Conservation (phyloP, 2,329 filamentous ascomycete genomes). For the Scytalidium lignicola region DNA sequence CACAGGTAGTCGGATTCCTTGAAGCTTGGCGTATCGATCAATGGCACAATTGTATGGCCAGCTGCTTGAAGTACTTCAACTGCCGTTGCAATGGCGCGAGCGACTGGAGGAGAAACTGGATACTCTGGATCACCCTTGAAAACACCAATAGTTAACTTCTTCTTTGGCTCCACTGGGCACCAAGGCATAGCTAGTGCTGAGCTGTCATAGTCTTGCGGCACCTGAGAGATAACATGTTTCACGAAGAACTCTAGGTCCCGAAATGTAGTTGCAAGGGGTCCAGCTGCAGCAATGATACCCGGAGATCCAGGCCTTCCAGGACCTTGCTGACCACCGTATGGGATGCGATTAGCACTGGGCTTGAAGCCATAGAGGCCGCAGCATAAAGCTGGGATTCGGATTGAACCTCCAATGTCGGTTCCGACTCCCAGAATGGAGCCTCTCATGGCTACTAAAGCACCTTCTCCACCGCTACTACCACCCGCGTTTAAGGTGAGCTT, state of each 20-base stretch:
- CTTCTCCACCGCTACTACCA: conserved; percentile 59
- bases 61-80: conserved; percentile 19
- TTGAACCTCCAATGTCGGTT: conserved; percentile 37
- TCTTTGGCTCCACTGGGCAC: background rate
- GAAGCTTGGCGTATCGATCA: background rate
- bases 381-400: conserved; percentile 33
- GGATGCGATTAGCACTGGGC: conserved; percentile 8
- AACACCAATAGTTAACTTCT: conserved; percentile 25
- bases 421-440: conserved; percentile 38
- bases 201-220: background rate
- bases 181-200: conserved; percentile 1
- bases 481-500: conserved; percentile 54
- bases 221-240: conserved; percentile 3
- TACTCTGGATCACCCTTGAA: conserved; percentile 25
- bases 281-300: conserved; percentile 4
- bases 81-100: conserved; percentile 23
- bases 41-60: conserved; percentile 10
- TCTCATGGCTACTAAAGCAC: conserved; percentile 36
- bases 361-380: conserved; percentile 26
- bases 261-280: conserved; percentile 9
- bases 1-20: background rate
- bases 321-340: conserved; percentile 10
- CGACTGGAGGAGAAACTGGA: conserved; percentile 28
- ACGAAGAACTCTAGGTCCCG: conserved; percentile 6
- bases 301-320: background rate